Conservation (phyloP, 2,329 filamentous ascomycete species). For the Chrysosporium queenslandicum region DNA sequence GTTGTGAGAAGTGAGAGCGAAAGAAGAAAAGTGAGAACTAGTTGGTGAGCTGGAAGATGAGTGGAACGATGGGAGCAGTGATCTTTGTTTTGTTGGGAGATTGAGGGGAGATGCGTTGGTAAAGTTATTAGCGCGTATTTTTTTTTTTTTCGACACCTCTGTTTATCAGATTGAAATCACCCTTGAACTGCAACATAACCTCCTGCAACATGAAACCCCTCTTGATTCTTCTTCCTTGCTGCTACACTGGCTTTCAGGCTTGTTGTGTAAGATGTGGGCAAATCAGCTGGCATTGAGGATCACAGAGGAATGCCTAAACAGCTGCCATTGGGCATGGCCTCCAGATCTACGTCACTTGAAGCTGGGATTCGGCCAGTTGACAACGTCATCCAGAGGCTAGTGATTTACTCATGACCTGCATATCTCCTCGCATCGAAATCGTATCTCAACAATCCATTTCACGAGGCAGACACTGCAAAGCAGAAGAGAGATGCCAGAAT, state of each 20-base stretch:
- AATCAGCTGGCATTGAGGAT: background rate
- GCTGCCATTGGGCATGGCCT: background rate
- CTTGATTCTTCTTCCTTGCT: background rate
- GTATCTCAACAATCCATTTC: background rate
- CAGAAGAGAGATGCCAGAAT: background rate
- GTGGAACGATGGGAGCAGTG: slow-evolving; percentile 1
- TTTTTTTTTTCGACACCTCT: background rate
- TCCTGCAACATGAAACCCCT: background rate
- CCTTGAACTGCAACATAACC: background rate
- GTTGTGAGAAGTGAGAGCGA: background rate
- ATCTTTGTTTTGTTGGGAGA: slow-evolving; percentile 11
- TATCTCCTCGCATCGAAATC: background rate
- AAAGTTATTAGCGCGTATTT: slow-evolving; percentile 7
- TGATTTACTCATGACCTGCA: background rate
- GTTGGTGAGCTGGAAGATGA: background rate
- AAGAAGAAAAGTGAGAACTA: slow-evolving; percentile 9
- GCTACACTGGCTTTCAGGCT: background rate
- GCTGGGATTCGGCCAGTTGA: background rate
- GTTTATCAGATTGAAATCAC: background rate
- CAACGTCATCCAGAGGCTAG: slow-evolving; percentile 3
- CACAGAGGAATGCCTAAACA: background rate
- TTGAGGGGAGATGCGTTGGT: slow-evolving; percentile 1
- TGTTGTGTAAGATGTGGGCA: background rate
- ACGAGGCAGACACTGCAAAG: background rate
- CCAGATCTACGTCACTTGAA: background rate